Percentiles rank a stretch among this genome's conserved stretches.
Conservation (phyloP, 2,329 filamentous ascomycete species). For the Aotearoamyces nothofagi region DNA sequence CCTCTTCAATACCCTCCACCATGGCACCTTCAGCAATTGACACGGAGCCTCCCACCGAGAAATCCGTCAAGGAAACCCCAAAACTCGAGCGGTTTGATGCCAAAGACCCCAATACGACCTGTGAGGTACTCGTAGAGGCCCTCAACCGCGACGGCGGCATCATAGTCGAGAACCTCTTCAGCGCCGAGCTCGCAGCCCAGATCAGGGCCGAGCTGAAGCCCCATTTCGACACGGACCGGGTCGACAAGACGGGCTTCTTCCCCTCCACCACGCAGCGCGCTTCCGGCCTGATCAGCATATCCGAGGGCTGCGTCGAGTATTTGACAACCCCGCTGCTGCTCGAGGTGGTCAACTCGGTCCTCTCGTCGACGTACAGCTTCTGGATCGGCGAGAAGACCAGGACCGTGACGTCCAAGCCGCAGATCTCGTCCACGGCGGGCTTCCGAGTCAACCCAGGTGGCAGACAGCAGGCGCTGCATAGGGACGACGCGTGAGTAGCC, state of each 20-base stretch:
- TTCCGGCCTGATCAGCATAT: conserved; percentile 22
- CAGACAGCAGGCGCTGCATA: conserved; percentile 23
- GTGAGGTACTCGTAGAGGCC: conserved; percentile 1
- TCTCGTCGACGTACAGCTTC: conserved; percentile 22
- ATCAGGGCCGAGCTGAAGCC: conserved; percentile 24
- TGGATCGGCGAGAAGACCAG: conserved; percentile 20
- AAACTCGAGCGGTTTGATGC: conserved; percentile 3
- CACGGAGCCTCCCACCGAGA: too few relatives aligned
- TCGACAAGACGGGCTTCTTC: conserved; percentile 25
- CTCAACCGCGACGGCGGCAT: conserved; percentile 21
- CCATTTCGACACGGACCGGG: conserved; percentile 21
- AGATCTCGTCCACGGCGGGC: conserved; percentile 22
- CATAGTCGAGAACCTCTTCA: conserved; percentile 22
- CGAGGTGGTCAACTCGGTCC: conserved; percentile 19
- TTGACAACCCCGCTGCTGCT: conserved; percentile 21
- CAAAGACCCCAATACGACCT: conserved; percentile 1
- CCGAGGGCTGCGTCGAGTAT: conserved; percentile 23
- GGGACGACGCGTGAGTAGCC: conserved; percentile 21
- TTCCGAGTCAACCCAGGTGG: conserved; percentile 25
- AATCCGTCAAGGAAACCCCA: background rate
- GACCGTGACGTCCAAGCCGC: conserved; percentile 21
- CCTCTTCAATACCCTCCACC: background rate
- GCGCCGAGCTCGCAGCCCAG: conserved; percentile 17
- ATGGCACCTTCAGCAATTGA: conserved; percentile 2
- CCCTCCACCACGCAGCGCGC: conserved; percentile 24